A percentile compares a stretch with the other conserved stretches of the same genome.
These are phyloP conservation scores for Talaromyces sp. DNA, from an alignment of 2,329 filamentous ascomycete genomes.

Conservation along the genomic window DNA sequence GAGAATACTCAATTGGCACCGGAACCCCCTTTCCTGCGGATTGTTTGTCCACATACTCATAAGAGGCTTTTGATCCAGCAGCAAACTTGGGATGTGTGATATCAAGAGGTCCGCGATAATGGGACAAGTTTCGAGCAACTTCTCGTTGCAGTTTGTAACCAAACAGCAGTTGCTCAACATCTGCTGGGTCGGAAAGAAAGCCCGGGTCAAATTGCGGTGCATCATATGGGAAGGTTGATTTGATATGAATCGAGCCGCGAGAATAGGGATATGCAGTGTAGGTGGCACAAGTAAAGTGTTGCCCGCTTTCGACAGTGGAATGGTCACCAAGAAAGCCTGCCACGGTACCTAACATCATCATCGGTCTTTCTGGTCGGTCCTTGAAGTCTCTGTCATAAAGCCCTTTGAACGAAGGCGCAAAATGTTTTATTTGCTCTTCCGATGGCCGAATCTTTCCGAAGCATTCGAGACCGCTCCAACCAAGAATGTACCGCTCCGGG, in stretches of 20 bases:
- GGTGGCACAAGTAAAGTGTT: background rate
- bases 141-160: constrained; percentile 14
- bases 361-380: constrained; percentile 1
- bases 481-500: constrained; percentile 6
- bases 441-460: constrained; percentile 12
- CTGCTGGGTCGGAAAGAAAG: background rate
- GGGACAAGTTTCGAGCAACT: constrained; percentile 8
- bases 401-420: background rate
- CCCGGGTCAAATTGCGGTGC: constrained; percentile 5
- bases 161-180: constrained; percentile 8
- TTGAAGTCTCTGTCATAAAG: constrained; percentile 5
- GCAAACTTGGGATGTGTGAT: constrained; percentile 7
- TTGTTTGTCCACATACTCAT: background rate
- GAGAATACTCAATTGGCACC: constrained; percentile 8
- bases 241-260: constrained; percentile 7
- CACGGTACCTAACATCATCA: background rate
- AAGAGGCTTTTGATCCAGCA: constrained; percentile 3
- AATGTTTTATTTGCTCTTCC: background rate
- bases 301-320: background rate
- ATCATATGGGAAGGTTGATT: background rate
- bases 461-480: constrained; percentile 6
- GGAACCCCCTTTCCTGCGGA: background rate
- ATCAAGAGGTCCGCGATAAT: constrained; percentile 3
- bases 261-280: constrained; percentile 13
- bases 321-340: constrained; percentile 8